Evolutionary conservation across 371 early-diverging fungal species (phyloP).

Genomic region (Mortierella sp.): DNA sequence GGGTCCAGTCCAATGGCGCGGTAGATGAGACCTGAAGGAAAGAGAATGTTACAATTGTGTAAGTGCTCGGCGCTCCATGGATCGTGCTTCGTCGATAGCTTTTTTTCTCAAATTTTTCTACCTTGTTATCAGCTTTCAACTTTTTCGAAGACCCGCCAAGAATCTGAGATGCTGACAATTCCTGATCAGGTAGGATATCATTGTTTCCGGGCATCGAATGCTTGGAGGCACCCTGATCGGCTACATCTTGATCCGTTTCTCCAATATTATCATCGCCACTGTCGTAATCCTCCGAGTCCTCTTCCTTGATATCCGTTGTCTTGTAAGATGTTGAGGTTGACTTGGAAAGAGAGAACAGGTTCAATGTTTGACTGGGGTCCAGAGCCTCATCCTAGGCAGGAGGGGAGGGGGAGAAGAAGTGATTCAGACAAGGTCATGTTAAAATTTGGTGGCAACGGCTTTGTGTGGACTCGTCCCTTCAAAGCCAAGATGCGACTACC

Average conservation of each 20-base stretch:
- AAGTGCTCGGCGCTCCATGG: no score
- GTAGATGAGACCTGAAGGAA: conserved; percentile 14
- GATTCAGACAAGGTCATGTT: no score
- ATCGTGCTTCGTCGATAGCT: no score
- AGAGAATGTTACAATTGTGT: no score
- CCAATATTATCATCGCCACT: conserved; percentile 16
- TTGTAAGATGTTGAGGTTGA: not conserved
- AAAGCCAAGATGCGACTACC: not conserved
- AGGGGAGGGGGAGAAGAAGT: no score
- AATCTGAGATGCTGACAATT: conserved; percentile 10
- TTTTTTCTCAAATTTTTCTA: no score
- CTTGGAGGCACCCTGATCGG: no score
- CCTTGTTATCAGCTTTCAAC: conserved; percentile 11
- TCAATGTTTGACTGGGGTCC: conserved; percentile 41
- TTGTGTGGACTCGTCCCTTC: not conserved
- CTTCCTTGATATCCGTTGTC: not conserved
- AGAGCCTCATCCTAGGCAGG: conserved; percentile 29
- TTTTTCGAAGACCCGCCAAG: conserved; percentile 7
- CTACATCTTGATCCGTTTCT: no score
- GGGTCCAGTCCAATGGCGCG: conserved; percentile 40
- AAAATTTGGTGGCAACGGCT: conserved; percentile 23
- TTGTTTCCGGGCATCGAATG: no score
- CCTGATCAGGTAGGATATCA: no score
- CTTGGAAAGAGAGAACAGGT: conserved; percentile 38
- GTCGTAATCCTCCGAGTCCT: not conserved